These are phyloP conservation scores for Taphrina confusa DNA, from an alignment of 1,139 yeast genomes.

Conservation along the genomic window DNA sequence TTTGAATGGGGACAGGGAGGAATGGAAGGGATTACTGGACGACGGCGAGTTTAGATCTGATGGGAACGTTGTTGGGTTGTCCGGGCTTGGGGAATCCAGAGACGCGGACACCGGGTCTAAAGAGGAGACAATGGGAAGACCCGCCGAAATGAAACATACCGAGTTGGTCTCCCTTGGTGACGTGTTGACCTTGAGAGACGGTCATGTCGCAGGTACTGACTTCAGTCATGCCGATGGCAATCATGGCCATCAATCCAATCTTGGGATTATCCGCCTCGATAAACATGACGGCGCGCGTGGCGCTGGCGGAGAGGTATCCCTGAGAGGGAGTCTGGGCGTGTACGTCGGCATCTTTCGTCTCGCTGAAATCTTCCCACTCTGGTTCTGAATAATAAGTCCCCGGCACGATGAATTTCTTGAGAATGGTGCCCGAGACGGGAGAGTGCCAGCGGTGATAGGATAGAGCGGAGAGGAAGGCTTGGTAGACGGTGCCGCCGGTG, in stretches of 20 bases:
- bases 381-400: slow-evolving; percentile 21
- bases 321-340: slow-evolving; percentile 22
- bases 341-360: slow-evolving; percentile 12
- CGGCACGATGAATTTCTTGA: slow-evolving; percentile 21
- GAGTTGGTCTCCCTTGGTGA: slow-evolving; percentile 23
- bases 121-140: slow-evolving; percentile 6
- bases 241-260: slow-evolving; percentile 26
- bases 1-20: too few species aligned
- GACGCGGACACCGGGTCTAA: slow-evolving; percentile 25
- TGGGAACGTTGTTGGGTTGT: slow-evolving; percentile 4
- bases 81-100: slow-evolving; percentile 19
- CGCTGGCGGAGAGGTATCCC: slow-evolving; percentile 14
- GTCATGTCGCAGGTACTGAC: slow-evolving; percentile 22
- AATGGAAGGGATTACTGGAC: too few species aligned
- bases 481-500: slow-evolving; percentile 23
- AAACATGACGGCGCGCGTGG: slow-evolving; percentile 23
- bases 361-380: slow-evolving; percentile 17
- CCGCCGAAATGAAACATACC: slow-evolving; percentile 31
- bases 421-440: slow-evolving; percentile 22
- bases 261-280: slow-evolving; percentile 27
- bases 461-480: slow-evolving; percentile 17
- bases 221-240: slow-evolving; percentile 25
- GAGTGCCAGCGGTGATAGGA: slow-evolving; percentile 27
- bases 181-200: slow-evolving; percentile 19
- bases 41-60: neutral